These are phyloP conservation scores for Sclerospora graminicola DNA, from an alignment of 352 stramenopile species.

Conservation along the genomic window DNA sequence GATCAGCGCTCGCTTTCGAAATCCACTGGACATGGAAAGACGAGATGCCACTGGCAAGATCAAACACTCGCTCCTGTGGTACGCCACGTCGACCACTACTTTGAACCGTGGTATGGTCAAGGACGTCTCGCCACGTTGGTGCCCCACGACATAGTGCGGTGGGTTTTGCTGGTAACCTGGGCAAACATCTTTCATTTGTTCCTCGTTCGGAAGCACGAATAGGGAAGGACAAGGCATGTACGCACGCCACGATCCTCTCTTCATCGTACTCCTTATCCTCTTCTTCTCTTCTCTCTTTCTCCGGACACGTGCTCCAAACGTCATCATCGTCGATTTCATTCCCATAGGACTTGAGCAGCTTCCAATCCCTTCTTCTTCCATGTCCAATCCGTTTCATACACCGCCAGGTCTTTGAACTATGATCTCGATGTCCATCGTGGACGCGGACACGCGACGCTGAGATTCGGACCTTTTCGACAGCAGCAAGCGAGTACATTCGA, in stretches of 20 bases:
- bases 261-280: conserved; percentile 77
- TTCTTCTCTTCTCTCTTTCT: conserved; percentile 57
- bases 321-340: conserved; percentile 37
- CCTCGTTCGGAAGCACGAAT: conserved; percentile 92
- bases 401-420: no score
- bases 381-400: no score
- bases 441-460: conserved; percentile 32
- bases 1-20: conserved; percentile 75
- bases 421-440: conserved; percentile 60
- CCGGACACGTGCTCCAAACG: conserved; percentile 25
- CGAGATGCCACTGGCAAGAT: conserved; percentile 86
- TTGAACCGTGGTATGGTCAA: conserved; percentile 92
- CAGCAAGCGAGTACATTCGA: conserved; percentile 32
- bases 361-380: conserved; percentile 73
- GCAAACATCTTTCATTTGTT: conserved; percentile 90
- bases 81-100: conserved; percentile 96
- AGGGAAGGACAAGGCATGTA: conserved; percentile 91
- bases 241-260: conserved; percentile 48
- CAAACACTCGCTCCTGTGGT: conserved; percentile 95
- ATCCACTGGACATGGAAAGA: conserved; percentile 91
- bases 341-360: conserved; percentile 50
- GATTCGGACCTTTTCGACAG: conserved; percentile 37
- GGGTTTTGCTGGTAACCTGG: conserved; percentile 75
- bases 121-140: conserved; percentile 98
- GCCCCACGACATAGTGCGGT: conserved; percentile 93